These are phyloP conservation scores for Waltergamsia citrina DNA, from an alignment of 2,329 filamentous ascomycete genomes.

Conservation along the genomic window DNA sequence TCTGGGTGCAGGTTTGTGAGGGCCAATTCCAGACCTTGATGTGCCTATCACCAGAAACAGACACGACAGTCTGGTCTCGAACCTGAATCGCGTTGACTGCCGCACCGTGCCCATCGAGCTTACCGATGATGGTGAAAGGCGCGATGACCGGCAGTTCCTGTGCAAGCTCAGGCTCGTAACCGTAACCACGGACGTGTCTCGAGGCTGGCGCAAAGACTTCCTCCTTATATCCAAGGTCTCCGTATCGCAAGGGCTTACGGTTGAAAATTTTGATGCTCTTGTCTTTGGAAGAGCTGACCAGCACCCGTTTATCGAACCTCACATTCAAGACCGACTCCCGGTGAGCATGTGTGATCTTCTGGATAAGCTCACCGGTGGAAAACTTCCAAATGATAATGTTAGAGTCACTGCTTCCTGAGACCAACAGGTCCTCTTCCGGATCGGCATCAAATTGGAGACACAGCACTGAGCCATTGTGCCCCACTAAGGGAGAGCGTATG, in stretches of 20 bases:
- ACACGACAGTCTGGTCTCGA: slow-evolving; percentile 76
- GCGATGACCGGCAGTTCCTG: slow-evolving; percentile 42
- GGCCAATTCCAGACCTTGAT: slow-evolving; percentile 95
- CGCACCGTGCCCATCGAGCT: slow-evolving; percentile 73
- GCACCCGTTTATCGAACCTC: slow-evolving; percentile 79
- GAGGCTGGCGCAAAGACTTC: slow-evolving; percentile 42
- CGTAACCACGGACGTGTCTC: slow-evolving; percentile 40
- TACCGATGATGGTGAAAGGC: slow-evolving; percentile 70
- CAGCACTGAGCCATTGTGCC: slow-evolving; percentile 78
- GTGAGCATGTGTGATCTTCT: slow-evolving; percentile 69
- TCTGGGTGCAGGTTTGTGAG: slow-evolving; percentile 64
- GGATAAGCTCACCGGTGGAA: slow-evolving; percentile 76
- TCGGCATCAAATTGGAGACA: slow-evolving; percentile 92
- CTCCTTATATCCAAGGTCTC: slow-evolving; percentile 45
- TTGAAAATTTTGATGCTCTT: slow-evolving; percentile 97
- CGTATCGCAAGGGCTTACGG: slow-evolving; percentile 54
- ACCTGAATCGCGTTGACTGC: slow-evolving; percentile 97
- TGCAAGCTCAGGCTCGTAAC: slow-evolving; percentile 36
- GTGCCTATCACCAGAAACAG: slow-evolving; percentile 84
- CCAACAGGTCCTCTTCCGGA: slow-evolving; percentile 81
- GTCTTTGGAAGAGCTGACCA: slow-evolving; percentile 96
- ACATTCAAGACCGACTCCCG: slow-evolving; percentile 88
- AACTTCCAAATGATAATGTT: slow-evolving; percentile 89
- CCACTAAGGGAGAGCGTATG: slow-evolving; percentile 61
- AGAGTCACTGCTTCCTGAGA: slow-evolving; percentile 89